These are phyloP conservation scores for Penicillium mononematosum DNA, from an alignment of 495 filamentous ascomycete species.

Conservation along the genomic window DNA sequence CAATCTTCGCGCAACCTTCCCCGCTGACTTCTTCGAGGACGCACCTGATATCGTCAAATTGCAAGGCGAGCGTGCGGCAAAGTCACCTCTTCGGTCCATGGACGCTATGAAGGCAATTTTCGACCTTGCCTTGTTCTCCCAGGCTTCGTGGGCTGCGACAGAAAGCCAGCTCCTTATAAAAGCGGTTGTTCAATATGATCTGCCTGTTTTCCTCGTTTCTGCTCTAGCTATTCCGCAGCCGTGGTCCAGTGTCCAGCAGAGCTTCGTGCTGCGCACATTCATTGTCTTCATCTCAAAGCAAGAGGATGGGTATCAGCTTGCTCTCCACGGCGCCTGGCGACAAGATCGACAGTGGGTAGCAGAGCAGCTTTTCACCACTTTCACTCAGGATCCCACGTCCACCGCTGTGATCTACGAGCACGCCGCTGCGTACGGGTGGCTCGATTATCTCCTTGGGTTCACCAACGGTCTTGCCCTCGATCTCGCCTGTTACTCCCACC, in stretches of 20 bases:
- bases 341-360: constrained; percentile 82
- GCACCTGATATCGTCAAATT: constrained; percentile 67
- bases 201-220: constrained; percentile 72
- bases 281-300: constrained; percentile 61
- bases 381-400: constrained; percentile 69
- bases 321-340: constrained; percentile 84
- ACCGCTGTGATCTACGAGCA: constrained; percentile 82
- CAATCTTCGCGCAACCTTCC: constrained; percentile 73
- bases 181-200: constrained; percentile 49
- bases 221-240: constrained; percentile 67
- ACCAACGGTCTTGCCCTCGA: constrained; percentile 83
- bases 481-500: constrained; percentile 84
- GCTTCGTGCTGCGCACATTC: constrained; percentile 60
- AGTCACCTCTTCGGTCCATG: constrained; percentile 82
- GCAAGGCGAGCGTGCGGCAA: constrained; percentile 70
- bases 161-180: constrained; percentile 64
- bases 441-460: constrained; percentile 72
- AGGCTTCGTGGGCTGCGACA: constrained; percentile 59
- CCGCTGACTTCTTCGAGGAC: constrained; percentile 69
- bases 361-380: constrained; percentile 71
- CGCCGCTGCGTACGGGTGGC: constrained; percentile 73
- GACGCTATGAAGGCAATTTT: constrained; percentile 82
- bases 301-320: constrained; percentile 72
- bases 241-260: constrained; percentile 61
- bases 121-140: constrained; percentile 67